A percentile compares a stretch with the other conserved stretches of the same genome.
These are phyloP conservation scores for Aspergillus sp. DNA, from an alignment of 2,329 filamentous ascomycete species.

Conservation along the genomic window DNA sequence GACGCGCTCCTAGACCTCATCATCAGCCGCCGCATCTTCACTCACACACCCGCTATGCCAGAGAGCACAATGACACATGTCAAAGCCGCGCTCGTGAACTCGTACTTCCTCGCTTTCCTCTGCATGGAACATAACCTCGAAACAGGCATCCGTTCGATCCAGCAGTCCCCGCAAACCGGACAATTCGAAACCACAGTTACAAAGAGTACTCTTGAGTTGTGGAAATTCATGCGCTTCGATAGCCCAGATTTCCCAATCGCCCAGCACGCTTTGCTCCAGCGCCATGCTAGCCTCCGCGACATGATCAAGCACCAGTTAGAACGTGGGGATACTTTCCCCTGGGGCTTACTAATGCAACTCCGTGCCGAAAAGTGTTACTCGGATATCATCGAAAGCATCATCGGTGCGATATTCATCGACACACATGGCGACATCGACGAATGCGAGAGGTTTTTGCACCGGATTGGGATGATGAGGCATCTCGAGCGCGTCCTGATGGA, in stretches of 20 bases:
- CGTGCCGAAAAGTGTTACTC: slow-evolving; percentile 70
- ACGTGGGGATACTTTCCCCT: slow-evolving; percentile 59
- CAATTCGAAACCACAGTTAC: slow-evolving; percentile 8
- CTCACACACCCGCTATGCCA: slow-evolving; percentile 32
- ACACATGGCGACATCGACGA: slow-evolving; percentile 52
- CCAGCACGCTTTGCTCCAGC: slow-evolving; percentile 30
- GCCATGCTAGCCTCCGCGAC: slow-evolving; percentile 42
- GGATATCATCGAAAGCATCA: slow-evolving; percentile 71
- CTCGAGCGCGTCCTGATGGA: slow-evolving; percentile 54
- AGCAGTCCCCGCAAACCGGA: background rate
- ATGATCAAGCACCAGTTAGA: slow-evolving; percentile 48
- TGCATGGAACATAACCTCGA: slow-evolving; percentile 50
- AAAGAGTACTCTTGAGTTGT: slow-evolving; percentile 46
- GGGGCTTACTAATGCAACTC: slow-evolving; percentile 62
- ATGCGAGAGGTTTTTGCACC: slow-evolving; percentile 56
- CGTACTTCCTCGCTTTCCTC: slow-evolving; percentile 69
- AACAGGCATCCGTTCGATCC: slow-evolving; percentile 5
- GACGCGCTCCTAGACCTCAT: slow-evolving; percentile 78
- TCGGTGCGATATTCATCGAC: slow-evolving; percentile 82
- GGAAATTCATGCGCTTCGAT: slow-evolving; percentile 58
- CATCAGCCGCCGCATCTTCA: slow-evolving; percentile 48
- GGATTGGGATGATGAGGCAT: slow-evolving; percentile 59
- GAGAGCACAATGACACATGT: slow-evolving; percentile 66
- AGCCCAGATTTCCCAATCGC: slow-evolving; percentile 7
- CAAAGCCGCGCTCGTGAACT: slow-evolving; percentile 71